Evolutionary conservation across 202 grass and related monocot species (phyloP).

Genomic region (Thinopyrum obtusiflorum): DNA sequence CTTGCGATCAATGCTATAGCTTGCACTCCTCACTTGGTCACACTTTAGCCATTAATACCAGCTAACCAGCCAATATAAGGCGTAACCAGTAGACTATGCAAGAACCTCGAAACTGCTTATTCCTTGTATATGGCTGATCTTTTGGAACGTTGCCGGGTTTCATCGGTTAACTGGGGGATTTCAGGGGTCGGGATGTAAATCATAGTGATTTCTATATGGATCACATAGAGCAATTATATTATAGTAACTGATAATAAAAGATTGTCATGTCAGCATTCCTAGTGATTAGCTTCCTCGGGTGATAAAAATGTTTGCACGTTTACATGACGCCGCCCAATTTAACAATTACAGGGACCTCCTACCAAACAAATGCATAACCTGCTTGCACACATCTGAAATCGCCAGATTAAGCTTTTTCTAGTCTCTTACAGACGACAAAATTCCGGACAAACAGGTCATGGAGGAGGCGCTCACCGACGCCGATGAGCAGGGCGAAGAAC

Average conservation of each 20-base stretch:
- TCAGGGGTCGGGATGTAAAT: background rate
- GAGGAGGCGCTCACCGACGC: conserved; percentile 60
- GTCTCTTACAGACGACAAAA: background rate
- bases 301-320: background rate
- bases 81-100: background rate
- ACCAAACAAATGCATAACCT: background rate
- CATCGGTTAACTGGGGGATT: too few relatives aligned
- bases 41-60: background rate
- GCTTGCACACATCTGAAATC: background rate
- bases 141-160: too few relatives aligned
- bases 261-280: background rate
- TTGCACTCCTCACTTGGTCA: background rate
- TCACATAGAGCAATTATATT: background rate
- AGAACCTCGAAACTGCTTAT: background rate
- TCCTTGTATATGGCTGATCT: background rate
- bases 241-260: background rate
- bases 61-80: background rate
- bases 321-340: too few relatives aligned
- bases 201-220: too few relatives aligned
- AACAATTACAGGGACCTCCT: background rate
- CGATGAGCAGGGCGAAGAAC: conserved; percentile 82
- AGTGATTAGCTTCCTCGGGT: background rate
- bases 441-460: background rate
- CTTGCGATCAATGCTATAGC: background rate
- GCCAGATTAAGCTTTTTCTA: background rate